These are phyloP conservation scores for Dalbergia oliveri DNA, from an alignment of 306 rosid genomes.

Conservation along the genomic window DNA sequence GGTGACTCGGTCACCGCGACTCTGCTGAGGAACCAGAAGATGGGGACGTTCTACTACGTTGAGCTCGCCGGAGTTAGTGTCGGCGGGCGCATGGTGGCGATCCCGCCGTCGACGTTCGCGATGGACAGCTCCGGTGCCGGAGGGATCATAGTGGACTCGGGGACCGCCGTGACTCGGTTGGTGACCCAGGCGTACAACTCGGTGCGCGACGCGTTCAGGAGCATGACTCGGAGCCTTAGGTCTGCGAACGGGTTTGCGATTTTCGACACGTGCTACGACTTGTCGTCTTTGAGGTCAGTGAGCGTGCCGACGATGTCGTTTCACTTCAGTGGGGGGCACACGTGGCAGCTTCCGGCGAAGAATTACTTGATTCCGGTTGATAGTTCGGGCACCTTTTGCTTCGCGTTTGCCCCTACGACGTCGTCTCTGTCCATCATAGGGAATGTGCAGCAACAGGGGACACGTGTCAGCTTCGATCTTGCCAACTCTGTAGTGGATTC, in stretches of 20 bases:
- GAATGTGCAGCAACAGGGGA: conserved; percentile 96
- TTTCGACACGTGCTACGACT: conserved; percentile 90
- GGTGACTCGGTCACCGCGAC: conserved; percentile 65
- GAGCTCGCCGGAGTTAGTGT: conserved; percentile 74
- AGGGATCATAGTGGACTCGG: conserved; percentile 87
- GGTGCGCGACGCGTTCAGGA: conserved; percentile 78
- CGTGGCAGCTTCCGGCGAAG: conserved; percentile 72
- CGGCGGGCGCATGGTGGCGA: conserved; percentile 58
- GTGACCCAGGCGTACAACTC: conserved; percentile 66
- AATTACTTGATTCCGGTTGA: conserved; percentile 87
- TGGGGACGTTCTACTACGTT: conserved; percentile 71
- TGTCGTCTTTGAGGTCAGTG: conserved; percentile 60
- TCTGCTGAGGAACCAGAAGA: conserved; percentile 49
- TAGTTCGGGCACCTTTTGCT: conserved; percentile 68
- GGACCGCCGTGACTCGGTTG: conserved; percentile 85
- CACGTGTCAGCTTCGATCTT: conserved; percentile 87
- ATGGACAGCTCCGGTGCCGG: conserved; percentile 64
- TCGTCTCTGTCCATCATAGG: conserved; percentile 76
- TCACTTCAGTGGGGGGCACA: conserved; percentile 56
- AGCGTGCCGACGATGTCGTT: conserved; percentile 86
- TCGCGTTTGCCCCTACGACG: conserved; percentile 90
- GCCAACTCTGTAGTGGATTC: conserved; percentile 64
- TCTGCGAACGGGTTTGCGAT: conserved; percentile 53
- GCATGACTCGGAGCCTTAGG: conserved; percentile 55
- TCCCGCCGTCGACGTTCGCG: conserved; percentile 63